Evolutionary conservation across 2,329 filamentous ascomycete species (phyloP).

Genomic region (Xylaria multiplex): DNA sequence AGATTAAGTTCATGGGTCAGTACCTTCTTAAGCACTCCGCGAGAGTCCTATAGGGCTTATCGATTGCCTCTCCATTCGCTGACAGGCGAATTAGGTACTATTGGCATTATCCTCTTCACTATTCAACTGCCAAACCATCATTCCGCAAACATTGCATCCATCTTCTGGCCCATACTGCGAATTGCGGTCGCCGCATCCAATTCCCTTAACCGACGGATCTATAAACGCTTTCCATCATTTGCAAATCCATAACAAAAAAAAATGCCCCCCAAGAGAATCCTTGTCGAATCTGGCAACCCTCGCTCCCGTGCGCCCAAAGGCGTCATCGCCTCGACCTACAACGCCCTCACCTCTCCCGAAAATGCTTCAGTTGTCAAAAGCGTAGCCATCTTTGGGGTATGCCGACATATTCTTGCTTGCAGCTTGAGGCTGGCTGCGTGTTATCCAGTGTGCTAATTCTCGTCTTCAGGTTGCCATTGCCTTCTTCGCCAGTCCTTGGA

Average conservation of each 20-base stretch:
- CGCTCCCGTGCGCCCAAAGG: constrained; percentile 60
- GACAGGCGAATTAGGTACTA: too few relatives aligned
- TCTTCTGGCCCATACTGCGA: too few relatives aligned
- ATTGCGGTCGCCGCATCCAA: neutral
- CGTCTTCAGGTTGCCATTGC: constrained; percentile 67
- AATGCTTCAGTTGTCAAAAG: constrained; percentile 76
- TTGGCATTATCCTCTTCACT: neutral
- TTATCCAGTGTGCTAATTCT: constrained; percentile 9
- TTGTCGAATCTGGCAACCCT: constrained; percentile 59
- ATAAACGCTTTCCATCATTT: neutral
- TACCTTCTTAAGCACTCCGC: too few relatives aligned
- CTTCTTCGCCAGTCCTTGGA: constrained; percentile 74
- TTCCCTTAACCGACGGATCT: neutral
- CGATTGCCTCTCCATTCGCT: too few relatives aligned
- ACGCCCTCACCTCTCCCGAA: constrained; percentile 71
- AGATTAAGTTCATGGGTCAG: too few relatives aligned
- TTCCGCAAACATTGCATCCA: too few relatives aligned
- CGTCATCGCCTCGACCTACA: constrained; percentile 68
- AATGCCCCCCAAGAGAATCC: constrained; percentile 73
- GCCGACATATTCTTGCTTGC: constrained; percentile 46
- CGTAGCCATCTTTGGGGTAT: constrained; percentile 73
- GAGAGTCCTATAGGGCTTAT: too few relatives aligned
- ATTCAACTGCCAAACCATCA: neutral
- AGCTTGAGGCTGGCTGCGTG: neutral
- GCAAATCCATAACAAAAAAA: constrained; percentile 11